Evolutionary conservation across 2,329 filamentous ascomycete genomes (phyloP).

Genomic region (Penicillium occitanis): DNA sequence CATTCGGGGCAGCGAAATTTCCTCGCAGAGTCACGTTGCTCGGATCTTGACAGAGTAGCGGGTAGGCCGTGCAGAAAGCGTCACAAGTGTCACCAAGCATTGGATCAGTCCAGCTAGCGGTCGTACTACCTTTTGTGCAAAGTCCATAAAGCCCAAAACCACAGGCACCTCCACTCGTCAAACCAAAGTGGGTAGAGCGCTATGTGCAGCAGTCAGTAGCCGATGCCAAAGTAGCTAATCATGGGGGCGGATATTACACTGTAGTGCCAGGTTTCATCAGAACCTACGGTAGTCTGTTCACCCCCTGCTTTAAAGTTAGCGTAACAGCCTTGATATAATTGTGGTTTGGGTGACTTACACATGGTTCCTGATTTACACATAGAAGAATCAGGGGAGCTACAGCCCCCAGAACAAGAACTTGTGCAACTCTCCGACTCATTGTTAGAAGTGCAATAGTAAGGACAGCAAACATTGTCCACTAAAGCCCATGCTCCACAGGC

Average conservation of each 20-base stretch:
- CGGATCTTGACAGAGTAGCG: conserved; percentile 14
- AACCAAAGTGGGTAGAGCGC: conserved; percentile 15
- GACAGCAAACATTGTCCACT: conserved; percentile 17
- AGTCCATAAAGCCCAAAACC: conserved; percentile 17
- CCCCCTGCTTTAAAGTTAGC: conserved; percentile 6
- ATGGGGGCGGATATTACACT: conserved; percentile 3
- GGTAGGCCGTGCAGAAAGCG: conserved; percentile 17
- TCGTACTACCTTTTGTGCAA: conserved; percentile 14
- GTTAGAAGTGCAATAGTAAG: conserved; percentile 18
- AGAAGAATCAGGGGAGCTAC: conserved; percentile 11
- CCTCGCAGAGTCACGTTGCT: conserved; percentile 17
- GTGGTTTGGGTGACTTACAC: background rate
- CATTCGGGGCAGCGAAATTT: conserved; percentile 15
- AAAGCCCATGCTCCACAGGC: conserved; percentile 14
- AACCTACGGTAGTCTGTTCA: conserved; percentile 6
- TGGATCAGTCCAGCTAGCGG: conserved; percentile 18
- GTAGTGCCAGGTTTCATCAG: conserved; percentile 15
- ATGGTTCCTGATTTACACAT: conserved; percentile 19
- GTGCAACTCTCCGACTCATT: conserved; percentile 16
- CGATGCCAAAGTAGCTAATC: background rate
- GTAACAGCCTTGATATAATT: background rate
- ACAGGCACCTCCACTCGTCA: conserved; percentile 14
- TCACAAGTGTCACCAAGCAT: conserved; percentile 17
- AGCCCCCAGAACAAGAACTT: conserved; percentile 14
- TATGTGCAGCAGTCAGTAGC: background rate